Evolutionary conservation across 225 moss, liverwort and hornwort species (phyloP).

Genomic region (Neckera pumila): DNA sequence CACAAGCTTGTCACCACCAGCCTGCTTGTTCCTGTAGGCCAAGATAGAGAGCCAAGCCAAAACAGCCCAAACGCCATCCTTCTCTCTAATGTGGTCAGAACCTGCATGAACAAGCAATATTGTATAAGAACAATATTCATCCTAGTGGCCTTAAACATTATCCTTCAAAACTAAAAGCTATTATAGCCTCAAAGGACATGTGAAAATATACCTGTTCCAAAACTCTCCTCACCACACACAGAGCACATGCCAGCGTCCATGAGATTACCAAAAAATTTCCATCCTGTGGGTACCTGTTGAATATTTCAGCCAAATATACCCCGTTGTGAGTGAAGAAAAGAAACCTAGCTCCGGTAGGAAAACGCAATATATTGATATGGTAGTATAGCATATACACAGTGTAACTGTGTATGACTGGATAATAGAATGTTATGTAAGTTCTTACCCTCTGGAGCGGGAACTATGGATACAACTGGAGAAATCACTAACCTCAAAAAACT

Average conservation of each 20-base stretch:
- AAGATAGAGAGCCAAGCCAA: constrained; percentile 92
- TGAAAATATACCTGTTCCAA: constrained; percentile 48
- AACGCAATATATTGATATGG: neutral
- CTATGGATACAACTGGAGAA: neutral
- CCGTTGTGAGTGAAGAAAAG: neutral
- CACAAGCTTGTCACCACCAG: constrained; percentile 83
- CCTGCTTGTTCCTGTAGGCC: constrained; percentile 59
- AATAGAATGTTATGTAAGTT: neutral
- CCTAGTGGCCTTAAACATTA: neutral
- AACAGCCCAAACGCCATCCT: constrained; percentile 97
- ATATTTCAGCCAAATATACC: neutral
- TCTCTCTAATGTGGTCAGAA: constrained; percentile 93
- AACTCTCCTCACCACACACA: constrained; percentile 84
- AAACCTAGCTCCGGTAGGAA: neutral
- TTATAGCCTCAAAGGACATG: neutral
- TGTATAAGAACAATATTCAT: neutral
- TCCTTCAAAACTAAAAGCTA: neutral
- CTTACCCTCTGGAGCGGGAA: neutral
- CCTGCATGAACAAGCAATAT: constrained; percentile 12
- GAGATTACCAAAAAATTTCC: constrained; percentile 92
- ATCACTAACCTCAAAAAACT: constrained; percentile 53
- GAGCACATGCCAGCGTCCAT: constrained; percentile 87
- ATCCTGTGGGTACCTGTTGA: constrained; percentile 70
- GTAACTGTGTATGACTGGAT: neutral
- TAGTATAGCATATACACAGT: neutral